Base-by-base conservation (phyloP, 2,329 filamentous ascomycete species). In the Albophoma yamanashiensis region DNA sequence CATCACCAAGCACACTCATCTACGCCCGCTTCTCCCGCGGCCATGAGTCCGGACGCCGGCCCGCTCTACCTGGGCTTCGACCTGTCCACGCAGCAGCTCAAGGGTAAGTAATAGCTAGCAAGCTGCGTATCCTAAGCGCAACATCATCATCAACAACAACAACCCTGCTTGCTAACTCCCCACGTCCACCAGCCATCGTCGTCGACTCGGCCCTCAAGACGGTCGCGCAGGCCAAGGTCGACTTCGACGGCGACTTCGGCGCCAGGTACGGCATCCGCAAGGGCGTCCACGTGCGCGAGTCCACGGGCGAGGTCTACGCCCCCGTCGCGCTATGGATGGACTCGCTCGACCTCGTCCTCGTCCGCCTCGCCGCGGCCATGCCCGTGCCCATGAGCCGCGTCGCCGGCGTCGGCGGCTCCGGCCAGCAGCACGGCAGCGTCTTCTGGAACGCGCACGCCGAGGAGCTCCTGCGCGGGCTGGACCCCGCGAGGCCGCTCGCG, bases 381-480 rank as follows among this genome's bases (percentile, higher is more conserved):
- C 68, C 72, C 56, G 66, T 70, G 5, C 88, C 92, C 65, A 88
- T 97, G 68, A 75, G 80, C 58, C 83, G 84, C 58, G 86, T 99
- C 64, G 85, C 83, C 69, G 93, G 91, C 38, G 82, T 99, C 66
- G 93, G 90, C 68, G 94, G 92, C 63, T 92, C 93, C 20, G 92
- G 94, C 59, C 95, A 97, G 82, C 94, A 99, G 79, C 94, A 97
- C 74, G 94, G 94, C 40, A 97, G 93, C 72, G 92, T 97, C 36
- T 97, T 94, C 77, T 97, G 93, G 93, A 89, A 83, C 61, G 73
- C 78, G 53, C 76, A 86, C 60, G 92, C 90, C 7, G 88, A 89
- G 70, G 69, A 74, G 9, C 69, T 88, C 52, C 80, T 97, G 52
- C 75, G 72, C 4, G 76, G 68, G 15, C 76, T 97, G 52, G 80